These are phyloP conservation scores for Pestalotiopsis sp. DNA, from an alignment of 2,329 filamentous ascomycete genomes.

Conservation along the genomic window DNA sequence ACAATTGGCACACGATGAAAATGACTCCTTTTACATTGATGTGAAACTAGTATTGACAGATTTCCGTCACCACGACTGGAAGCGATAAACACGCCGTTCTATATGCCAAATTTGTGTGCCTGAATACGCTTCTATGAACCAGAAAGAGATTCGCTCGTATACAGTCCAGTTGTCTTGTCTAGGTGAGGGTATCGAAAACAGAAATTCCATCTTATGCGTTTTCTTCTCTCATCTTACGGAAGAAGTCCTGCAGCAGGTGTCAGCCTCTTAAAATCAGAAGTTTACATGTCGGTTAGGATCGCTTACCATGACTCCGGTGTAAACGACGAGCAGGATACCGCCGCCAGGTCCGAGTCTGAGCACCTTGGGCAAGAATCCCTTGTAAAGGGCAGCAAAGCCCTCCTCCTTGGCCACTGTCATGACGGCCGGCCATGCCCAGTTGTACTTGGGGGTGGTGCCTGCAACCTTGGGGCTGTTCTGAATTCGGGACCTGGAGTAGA, in stretches of 20 bases:
- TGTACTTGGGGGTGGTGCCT: constrained; percentile 90
- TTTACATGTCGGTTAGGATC: neutral
- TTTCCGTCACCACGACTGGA: neutral
- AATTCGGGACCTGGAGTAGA: constrained; percentile 66
- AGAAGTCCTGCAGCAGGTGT: constrained; percentile 21
- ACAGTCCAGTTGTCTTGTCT: neutral
- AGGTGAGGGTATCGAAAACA: constrained; percentile 8
- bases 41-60: neutral
- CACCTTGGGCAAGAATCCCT: constrained; percentile 97
- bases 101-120: neutral
- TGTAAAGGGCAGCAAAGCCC: constrained; percentile 90
- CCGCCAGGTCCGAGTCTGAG: constrained; percentile 61
- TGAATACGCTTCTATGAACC: neutral
- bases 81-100: neutral
- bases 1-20: neutral
- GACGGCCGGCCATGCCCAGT: constrained; percentile 93
- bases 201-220: constrained; percentile 12
- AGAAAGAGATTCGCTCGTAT: neutral
- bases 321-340: constrained; percentile 77
- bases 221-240: constrained; percentile 22
- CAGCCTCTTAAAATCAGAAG: neutral
- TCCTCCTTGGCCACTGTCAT: constrained; percentile 90
- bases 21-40: neutral
- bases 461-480: constrained; percentile 87
- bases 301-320: constrained; percentile 72